These are phyloP conservation scores for Talaromyces sp. DNA, from an alignment of 2,329 filamentous ascomycete species.

Conservation along the genomic window DNA sequence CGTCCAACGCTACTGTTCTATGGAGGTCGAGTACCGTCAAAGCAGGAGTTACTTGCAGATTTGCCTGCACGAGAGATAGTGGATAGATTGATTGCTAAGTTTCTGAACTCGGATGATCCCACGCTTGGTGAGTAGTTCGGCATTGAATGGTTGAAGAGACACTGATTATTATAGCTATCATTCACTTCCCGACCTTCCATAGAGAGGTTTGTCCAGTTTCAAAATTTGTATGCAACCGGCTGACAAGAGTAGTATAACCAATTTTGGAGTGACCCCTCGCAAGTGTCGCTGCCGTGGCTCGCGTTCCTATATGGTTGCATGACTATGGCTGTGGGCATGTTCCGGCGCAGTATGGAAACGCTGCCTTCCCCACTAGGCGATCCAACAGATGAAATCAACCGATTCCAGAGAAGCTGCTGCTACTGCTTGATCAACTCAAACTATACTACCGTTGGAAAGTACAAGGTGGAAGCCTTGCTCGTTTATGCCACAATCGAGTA, in stretches of 20 bases:
- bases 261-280: constrained; percentile 33
- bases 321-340: constrained; percentile 29
- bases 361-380: constrained; percentile 25
- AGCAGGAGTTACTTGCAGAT: constrained; percentile 35
- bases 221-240: background rate
- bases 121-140: constrained; percentile 27
- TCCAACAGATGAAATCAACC: constrained; percentile 34
- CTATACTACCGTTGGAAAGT: constrained; percentile 33
- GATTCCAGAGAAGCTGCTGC: constrained; percentile 50
- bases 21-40: constrained; percentile 26
- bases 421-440: constrained; percentile 37
- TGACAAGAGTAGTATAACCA: constrained; percentile 28
- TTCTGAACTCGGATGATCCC: constrained; percentile 37
- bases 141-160: background rate
- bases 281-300: constrained; percentile 33
- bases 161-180: constrained; percentile 24
- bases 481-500: constrained; percentile 33
- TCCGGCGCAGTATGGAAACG: constrained; percentile 28
- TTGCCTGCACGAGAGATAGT: constrained; percentile 32
- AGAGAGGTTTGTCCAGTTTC: constrained; percentile 34
- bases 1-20: constrained; percentile 33
- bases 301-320: constrained; percentile 33
- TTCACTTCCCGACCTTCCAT: constrained; percentile 35
- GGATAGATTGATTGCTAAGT: constrained; percentile 37
- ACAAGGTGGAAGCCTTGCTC: constrained; percentile 36